A percentile compares a stretch with the other conserved stretches of the same genome.
These are phyloP conservation scores for Pseudogymnoascus pannorum DNA, from an alignment of 2,329 filamentous ascomycete species.

Conservation along the genomic window DNA sequence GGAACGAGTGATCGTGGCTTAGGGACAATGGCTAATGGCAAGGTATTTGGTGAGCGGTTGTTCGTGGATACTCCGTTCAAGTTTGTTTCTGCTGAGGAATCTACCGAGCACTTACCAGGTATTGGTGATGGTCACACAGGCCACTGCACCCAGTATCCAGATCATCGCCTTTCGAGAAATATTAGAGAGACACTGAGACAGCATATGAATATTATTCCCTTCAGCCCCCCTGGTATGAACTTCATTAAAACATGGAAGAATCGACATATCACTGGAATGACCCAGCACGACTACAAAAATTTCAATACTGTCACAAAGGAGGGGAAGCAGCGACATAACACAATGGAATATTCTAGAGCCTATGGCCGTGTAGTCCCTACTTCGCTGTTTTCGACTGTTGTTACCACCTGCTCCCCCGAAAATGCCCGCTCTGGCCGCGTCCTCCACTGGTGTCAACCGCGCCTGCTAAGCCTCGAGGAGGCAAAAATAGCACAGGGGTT, in stretches of 20 bases:
- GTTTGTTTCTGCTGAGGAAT: constrained; percentile 46
- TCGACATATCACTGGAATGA: constrained; percentile 32
- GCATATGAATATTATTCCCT: constrained; percentile 53
- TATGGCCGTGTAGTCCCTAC: constrained; percentile 48
- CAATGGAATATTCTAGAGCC: constrained; percentile 22
- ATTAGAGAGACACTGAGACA: constrained; percentile 33
- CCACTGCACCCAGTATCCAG: constrained; percentile 57
- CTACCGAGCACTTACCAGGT: constrained; percentile 51
- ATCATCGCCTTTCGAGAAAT: constrained; percentile 51
- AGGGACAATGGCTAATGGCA: constrained; percentile 52
- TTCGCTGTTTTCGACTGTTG: constrained; percentile 54
- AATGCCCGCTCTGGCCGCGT: constrained; percentile 49
- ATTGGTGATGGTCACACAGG: constrained; percentile 56
- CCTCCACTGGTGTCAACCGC: constrained; percentile 60
- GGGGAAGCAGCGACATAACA: constrained; percentile 17
- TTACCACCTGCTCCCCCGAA: constrained; percentile 42
- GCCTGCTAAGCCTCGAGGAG: constrained; percentile 59
- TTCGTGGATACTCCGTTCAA: constrained; percentile 51
- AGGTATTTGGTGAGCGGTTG: constrained; percentile 49
- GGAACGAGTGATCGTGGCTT: constrained; percentile 33
- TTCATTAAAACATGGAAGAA: constrained; percentile 40
- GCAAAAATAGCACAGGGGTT: constrained; percentile 62
- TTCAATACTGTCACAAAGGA: constrained; percentile 31
- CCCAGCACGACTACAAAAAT: constrained; percentile 31
- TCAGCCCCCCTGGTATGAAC: constrained; percentile 46